Evolutionary conservation across 2,329 filamentous ascomycete genomes (phyloP), one percentile per base, ranked within the genome.

Genomic region (Aspergillus neoniger): DNA sequence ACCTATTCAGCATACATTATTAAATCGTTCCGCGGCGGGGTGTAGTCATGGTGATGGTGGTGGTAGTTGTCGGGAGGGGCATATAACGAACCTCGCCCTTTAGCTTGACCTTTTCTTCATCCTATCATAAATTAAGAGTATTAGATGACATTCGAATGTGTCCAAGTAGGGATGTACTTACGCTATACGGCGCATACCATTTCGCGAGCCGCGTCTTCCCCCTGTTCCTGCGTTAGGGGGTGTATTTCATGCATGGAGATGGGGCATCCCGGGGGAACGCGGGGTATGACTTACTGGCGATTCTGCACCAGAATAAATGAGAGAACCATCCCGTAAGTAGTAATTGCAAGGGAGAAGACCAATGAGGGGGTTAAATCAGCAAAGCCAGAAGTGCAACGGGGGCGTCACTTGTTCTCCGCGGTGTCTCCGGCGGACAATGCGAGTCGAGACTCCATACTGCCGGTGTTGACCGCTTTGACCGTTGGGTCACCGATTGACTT

Each of bases 71-170:
- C 32, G 15, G 25, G 15, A 48, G 39, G 23, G 32, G 53, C 43
- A 57, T 30, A 43, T 48, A 47, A 77, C 81, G 60, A 80, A 92
- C 91, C 82, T 99, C 95, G 85, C 95, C 95, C 80, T 99, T 99
- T 71, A 99, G 85, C 81, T 96, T 97, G 78, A 99, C 91, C 83
- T 99, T 99, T 78, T 99, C 92, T 77, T 98, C 94, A 83, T 99
- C 95, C 85, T 87, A 58, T 1, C 43, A 3, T 12, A 10, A 36
- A 58, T 12, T 25, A 2, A 14, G 3, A 5, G 19, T 38, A 10
- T 62, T 52, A 65, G 55, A 7, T 12, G 10, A 14, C n/a, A 5
- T 23, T 19, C 21, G 15, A 55, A 19, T 30, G n/a, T 7, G 25
- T 10, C 15, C 9, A 19, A 10, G 4, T 43, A 55, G 14, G 49